Base-by-base conservation (phyloP, 2,329 filamentous ascomycete species). In the Penicillium sp. region DNA sequence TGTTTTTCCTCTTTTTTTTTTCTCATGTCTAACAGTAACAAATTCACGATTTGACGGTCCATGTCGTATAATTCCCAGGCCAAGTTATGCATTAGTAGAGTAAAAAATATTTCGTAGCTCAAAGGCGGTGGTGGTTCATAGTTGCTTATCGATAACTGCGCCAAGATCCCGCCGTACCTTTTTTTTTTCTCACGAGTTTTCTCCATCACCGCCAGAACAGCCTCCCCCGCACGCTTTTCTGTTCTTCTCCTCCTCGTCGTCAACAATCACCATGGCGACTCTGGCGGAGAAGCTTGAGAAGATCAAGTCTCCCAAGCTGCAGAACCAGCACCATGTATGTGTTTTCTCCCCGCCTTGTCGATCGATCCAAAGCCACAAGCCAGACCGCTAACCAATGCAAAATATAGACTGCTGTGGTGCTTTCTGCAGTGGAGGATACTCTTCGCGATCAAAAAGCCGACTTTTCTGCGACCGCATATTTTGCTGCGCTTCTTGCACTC, bases 241-340 rank as follows among this genome's bases (percentile, higher is more conserved):
- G 16, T 57, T 65, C 67, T 65, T 69, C 65, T 65, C 66, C 64
- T 22, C 57, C 65, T 68, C 64, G 68, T 67, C 62, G 66, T 65
- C 64, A 43, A 58, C 66, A 64, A 66, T 69, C 74, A 79, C 70
- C 70, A 83, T 83, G 81, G 77, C 78, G 80, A 87, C 87, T 78
- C 81, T 98, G 73, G 88, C 90, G 77, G 94, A 97, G 83, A 96
- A 93, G 83, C 87, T 99, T 76, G 91, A 94, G 82, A 97, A 96
- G 86, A 97, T 98, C 78, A 91, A 95, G 80, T 95, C 91, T 75
- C 95, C 95, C 59, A 97, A 96, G 79, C 87, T 97, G 72, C 92
- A 98, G 79, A 97, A 91, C 77, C 93, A 97, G 81, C 88, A 96
- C 78, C 92, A 93, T 85, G 93, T 95, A 81, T 69, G 82, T 76